These are phyloP conservation scores for Aspergillus sp. DNA, from an alignment of 2,329 filamentous ascomycete species.

Conservation along the genomic window DNA sequence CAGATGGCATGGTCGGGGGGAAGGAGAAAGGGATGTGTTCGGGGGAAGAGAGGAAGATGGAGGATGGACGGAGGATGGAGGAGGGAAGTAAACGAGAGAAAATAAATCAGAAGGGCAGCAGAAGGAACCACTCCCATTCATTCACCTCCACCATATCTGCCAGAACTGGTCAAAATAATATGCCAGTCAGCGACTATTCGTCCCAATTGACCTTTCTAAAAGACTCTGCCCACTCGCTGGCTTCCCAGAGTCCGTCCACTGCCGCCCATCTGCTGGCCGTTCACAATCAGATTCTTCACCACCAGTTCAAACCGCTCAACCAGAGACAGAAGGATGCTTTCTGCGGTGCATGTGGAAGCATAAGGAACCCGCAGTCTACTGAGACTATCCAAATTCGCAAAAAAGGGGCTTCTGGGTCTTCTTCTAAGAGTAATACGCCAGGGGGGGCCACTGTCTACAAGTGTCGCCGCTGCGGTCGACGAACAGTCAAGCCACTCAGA, in stretches of 20 bases:
- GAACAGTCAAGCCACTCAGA: conserved; percentile 19
- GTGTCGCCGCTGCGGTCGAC: conserved; percentile 28
- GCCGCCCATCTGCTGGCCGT: conserved; percentile 30
- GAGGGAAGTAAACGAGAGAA: neutral
- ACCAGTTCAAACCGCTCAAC: conserved; percentile 25
- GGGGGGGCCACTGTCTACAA: conserved; percentile 25
- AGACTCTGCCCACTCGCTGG: conserved; percentile 25
- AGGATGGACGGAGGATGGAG: neutral
- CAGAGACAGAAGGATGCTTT: conserved; percentile 21
- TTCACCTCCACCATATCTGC: neutral
- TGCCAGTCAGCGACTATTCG: conserved; percentile 15
- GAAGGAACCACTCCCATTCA: neutral
- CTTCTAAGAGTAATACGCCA: neutral
- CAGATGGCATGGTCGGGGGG: neutral
- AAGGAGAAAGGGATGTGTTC: neutral
- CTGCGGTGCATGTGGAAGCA: conserved; percentile 34
- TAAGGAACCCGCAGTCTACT: conserved; percentile 23
- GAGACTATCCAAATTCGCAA: conserved; percentile 19
- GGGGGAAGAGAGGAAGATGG: neutral
- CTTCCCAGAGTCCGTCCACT: conserved; percentile 28
- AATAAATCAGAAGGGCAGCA: neutral
- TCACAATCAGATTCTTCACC: conserved; percentile 28
- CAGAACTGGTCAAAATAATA: conserved; percentile 2
- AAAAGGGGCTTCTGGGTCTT: conserved; percentile 6
- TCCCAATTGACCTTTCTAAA: conserved; percentile 28